These are phyloP conservation scores for Solanum paucissectum DNA, from an alignment of 257 asterid genomes.

Conservation along the genomic window DNA sequence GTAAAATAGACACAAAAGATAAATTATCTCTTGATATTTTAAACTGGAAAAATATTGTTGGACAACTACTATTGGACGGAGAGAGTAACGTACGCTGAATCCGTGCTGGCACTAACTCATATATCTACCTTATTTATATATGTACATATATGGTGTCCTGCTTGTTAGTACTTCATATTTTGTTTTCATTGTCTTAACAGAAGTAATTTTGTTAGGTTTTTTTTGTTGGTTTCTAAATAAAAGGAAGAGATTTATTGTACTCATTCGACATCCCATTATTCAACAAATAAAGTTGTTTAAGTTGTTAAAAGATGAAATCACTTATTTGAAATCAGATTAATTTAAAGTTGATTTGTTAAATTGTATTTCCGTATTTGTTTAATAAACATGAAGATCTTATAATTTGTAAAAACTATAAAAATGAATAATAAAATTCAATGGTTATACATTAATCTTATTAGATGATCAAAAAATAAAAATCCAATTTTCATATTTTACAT, in stretches of 20 bases:
- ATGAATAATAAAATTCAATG: too few species aligned
- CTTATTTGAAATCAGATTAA: too few species aligned
- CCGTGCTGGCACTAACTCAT: neutral
- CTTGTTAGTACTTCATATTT: neutral
- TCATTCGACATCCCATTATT: neutral
- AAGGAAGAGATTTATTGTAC: neutral
- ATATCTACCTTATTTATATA: neutral
- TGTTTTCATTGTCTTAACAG: neutral
- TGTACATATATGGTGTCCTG: neutral
- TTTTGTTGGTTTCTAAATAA: neutral
- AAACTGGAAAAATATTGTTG: fast-evolving
- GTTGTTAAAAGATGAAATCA: neutral
- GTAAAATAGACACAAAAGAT: too few species aligned
- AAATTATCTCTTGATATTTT: too few species aligned
- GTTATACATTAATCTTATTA: too few species aligned
- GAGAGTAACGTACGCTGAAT: neutral
- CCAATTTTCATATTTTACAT: neutral
- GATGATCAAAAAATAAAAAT: too few species aligned
- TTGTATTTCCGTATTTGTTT: too few species aligned
- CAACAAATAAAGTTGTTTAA: neutral
- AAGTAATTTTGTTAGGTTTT: neutral
- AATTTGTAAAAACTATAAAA: neutral
- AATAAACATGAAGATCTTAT: neutral
- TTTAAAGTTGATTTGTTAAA: neutral
- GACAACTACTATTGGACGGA: too few species aligned